Evolutionary conservation across 805 yeast genomes (phyloP).

Genomic region (Pichia cabralensis): DNA sequence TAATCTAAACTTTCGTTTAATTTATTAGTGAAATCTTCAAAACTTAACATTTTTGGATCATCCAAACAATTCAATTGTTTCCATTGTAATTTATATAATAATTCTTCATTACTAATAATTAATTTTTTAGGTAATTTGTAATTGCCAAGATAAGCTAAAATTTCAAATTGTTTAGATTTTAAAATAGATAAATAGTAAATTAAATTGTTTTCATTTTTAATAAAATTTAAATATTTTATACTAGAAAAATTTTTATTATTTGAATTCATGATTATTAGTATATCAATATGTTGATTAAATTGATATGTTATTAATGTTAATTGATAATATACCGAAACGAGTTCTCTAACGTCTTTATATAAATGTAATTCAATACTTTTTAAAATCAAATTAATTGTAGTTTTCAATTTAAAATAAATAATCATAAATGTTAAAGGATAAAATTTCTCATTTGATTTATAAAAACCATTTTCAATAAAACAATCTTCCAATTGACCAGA

Average conservation of each 20-base stretch:
- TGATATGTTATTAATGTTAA: slow-evolving; percentile 22
- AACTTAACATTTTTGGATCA: slow-evolving; percentile 56
- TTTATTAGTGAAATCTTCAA: slow-evolving; percentile 25
- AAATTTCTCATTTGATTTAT: slow-evolving; percentile 24
- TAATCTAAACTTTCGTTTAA: slow-evolving; percentile 2
- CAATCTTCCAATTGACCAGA: slow-evolving; percentile 51
- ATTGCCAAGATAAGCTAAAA: slow-evolving; percentile 17
- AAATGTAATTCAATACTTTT: slow-evolving; percentile 70
- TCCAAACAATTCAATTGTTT: slow-evolving; percentile 77
- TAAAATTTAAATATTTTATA: background rate
- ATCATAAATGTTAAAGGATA: slow-evolving; percentile 61
- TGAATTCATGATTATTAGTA: background rate
- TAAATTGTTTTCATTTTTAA: slow-evolving; percentile 3
- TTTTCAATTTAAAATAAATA: slow-evolving; percentile 50
- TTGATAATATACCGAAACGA: slow-evolving; percentile 60
- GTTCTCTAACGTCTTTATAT: slow-evolving; percentile 58
- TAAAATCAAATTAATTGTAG: slow-evolving; percentile 65
- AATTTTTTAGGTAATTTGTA: slow-evolving; percentile 21
- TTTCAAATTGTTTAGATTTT: slow-evolving; percentile 18
- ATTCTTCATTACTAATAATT: slow-evolving; percentile 18
- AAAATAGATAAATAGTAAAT: slow-evolving; percentile 19
- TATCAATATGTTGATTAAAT: slow-evolving; percentile 2
- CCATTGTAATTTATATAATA: slow-evolving; percentile 50
- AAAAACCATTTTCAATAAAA: slow-evolving; percentile 5
- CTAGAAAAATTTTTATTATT: background rate